Base-by-base conservation (phyloP, 345 rosid genomes). In the Triadica sebifera region DNA sequence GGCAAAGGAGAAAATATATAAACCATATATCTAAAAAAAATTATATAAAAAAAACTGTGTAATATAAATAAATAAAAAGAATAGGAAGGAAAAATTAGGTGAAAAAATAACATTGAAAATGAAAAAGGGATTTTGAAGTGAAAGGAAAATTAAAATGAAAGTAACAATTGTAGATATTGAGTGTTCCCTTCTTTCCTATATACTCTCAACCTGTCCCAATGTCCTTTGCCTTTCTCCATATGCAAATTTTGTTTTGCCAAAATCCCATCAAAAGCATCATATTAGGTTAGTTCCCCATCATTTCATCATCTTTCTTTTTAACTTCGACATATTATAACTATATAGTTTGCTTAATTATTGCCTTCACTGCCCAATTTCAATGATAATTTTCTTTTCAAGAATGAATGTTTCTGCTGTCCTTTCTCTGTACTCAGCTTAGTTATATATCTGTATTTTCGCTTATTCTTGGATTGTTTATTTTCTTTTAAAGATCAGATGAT, bases 71-170 rank as follows among this genome's bases (percentile, higher is more conserved):
- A 49, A 73, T 34, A 22, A 69, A 55, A 67, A 19, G 16, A 62
- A 70, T 66, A 1, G 47, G 8, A 43, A 20, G 24, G 16, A 78
- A 65, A 72, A 72, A 53, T 72, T 73, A 72, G 65, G 82, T 69
- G 75, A 74, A 39, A 37, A 70, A 81, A 64, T 37, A 24, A 55
- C 4, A 43, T 43, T 43, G 72, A 68, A 63, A 46, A 7, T 43
- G 72, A 71, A 63, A 46, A 7, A 25, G 12, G n/a, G 45, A 34
- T 59, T 16, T 7, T 17, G 6, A 19, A 57, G 20, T 25, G 65
- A 29, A 70, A 66, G 79, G 81, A 87, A 78, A 83, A 87, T 89
- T 90, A 65, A 79, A 85, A 70, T 69, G 81, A 75, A 91, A 80
- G 93, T 76, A 67, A 84, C 57, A 37, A 24, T 15, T 11, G 53